Evolutionary conservation across 164 flowering plant genomes (phyloP), one percentile per base, ranked within the genome.

Genomic region (Brasenia schreberi): DNA sequence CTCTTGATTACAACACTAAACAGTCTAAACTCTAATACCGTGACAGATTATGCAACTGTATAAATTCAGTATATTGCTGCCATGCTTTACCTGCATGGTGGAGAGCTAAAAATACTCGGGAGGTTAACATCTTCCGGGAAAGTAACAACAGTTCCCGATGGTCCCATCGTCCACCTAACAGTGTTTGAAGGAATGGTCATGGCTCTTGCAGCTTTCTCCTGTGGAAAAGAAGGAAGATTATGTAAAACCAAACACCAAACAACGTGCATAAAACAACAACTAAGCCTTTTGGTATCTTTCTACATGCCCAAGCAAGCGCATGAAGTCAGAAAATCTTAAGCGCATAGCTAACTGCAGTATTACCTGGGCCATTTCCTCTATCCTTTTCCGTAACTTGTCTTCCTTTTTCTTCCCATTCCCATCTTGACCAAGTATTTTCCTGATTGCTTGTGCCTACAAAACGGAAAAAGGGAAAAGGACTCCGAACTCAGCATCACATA

Each of bases 361-460:
- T 58, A 69, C 71, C 71, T 58, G 62, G 5, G 64, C 64, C 60
- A 64, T 18, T 43, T 65, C 68, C 65, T 65, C 64, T n/a, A 42
- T 63, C 68, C 19, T 18, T 58, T 65, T 65, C 7, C 67, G 53
- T 5, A 70, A 17, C 62, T 70, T 70, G 43, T 70, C 64, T 39
- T 27, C 63, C 60, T 67, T 67, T 60, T 59, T 65, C 64, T 65
- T 49, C 18, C 64, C 60, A 61, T 44, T 70, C 39, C 68, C 61
- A 70, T 70, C 67, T 18, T 69, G 67, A 56, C 72, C 72, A 16
- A 69, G 43, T 39, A 69, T 69, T 59, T 69, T 69, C 64, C 72
- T 69, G 23, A 69, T 69, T 69, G 72, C 72, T 42, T 69, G 67
- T 5, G 66, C 66, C 72, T 69, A 63, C 33, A n/a, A 18, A 39